Base-by-base conservation (phyloP, 768 basidiomycete species). In the Rhodocollybia butyracea region DNA sequence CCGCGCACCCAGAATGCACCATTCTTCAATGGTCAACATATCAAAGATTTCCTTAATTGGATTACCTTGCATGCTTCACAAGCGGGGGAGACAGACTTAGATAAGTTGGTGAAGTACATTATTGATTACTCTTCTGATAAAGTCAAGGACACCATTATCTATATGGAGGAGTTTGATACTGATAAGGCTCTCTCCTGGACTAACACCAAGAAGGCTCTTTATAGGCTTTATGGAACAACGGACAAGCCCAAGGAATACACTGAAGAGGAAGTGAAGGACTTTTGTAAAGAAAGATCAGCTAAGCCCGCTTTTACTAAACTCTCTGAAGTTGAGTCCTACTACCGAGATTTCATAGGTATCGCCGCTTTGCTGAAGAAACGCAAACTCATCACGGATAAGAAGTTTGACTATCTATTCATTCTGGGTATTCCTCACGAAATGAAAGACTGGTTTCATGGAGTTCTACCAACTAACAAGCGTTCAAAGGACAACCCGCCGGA, bases 391-490 rank as follows among this genome's bases (percentile, higher is more conserved):
- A 61, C 51, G 1, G 19, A 22, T 3, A 24, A 30, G 2, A 29
- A 56, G n/a, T 34, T 46, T 34, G 31, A 54, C 19, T 51, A 29
- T 34, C 59, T 57, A 42, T 61, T 61, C n/a, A 38, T 61, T 24
- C 15, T n/a, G 21, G 60, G 60, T 3, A 36, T 61, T 10, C 60
- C 60, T 3, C 55, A n/a, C 7, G 8, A 26, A 0, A 41, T 57
- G 32, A 58, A 59, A 22, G 41, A 54, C 0, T 61, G 57, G 57
- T 59, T 61, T 15, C 6, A 38, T 21, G 7, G 21, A 1, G 48
- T 19, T 1, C 32, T 56, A 15, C 57, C 55, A 1, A 46, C 40
- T 26, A 2, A 21, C 4, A 34, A 59, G 12, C 52, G 60, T 39
- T 48, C 53, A 24, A 39, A 48, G 24, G 47, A 45, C 8, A 43